These are phyloP conservation scores for Amanita rubescens DNA, from an alignment of 768 basidiomycete species.

Conservation along the genomic window DNA sequence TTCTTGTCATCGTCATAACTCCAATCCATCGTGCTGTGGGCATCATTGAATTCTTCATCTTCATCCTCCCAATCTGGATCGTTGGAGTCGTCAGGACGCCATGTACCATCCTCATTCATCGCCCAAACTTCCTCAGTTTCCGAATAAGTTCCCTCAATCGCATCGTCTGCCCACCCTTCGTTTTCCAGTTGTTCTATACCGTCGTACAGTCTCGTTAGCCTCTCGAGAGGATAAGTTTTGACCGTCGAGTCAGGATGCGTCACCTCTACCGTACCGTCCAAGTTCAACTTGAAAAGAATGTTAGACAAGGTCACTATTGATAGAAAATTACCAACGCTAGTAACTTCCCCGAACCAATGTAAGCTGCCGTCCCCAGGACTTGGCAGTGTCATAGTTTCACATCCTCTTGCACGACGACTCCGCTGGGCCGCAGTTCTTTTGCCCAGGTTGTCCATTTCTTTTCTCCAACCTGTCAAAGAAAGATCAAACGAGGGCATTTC, in stretches of 20 bases:
- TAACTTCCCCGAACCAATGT: conserved; percentile 86
- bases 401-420: conserved; percentile 27
- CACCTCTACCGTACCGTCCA: conserved; percentile 70
- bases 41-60: conserved; percentile 15
- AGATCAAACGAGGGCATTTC: conserved; percentile 47
- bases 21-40: conserved; percentile 9
- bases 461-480: conserved; percentile 62
- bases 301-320: conserved; percentile 6
- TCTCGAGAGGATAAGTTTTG: conserved; percentile 50
- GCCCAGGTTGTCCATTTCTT: conserved; percentile 64
- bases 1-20: not conserved
- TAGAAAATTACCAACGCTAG: conserved; percentile 39
- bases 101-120: conserved; percentile 37
- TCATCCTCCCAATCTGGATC: conserved; percentile 31
- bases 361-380: conserved; percentile 32
- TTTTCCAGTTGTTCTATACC: conserved; percentile 76
- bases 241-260: conserved; percentile 53
- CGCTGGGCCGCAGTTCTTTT: conserved; percentile 43
- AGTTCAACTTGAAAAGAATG: conserved; percentile 42
- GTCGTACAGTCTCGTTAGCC: conserved; percentile 73
- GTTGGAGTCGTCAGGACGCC: conserved; percentile 38
- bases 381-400: conserved; percentile 38
- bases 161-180: conserved; percentile 49
- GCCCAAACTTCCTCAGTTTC: conserved; percentile 36
- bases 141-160: conserved; percentile 36